A percentile compares a stretch with the other conserved stretches of the same genome.
Evolutionary conservation across 2,329 filamentous ascomycete genomes (phyloP).

Genomic region (Plectosphaerella plurivora): DNA sequence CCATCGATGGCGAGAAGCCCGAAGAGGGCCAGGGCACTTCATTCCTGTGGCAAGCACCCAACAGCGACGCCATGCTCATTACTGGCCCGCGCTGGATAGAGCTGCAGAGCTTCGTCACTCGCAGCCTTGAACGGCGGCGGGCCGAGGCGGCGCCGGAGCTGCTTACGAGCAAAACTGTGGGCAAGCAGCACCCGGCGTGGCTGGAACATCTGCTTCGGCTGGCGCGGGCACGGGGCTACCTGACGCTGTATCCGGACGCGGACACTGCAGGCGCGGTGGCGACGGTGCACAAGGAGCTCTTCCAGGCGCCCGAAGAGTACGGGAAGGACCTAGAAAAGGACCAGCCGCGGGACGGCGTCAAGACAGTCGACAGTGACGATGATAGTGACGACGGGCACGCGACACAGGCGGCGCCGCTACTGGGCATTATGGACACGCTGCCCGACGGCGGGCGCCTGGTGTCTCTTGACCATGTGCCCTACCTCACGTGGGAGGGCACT

Average conservation of each 20-base stretch:
- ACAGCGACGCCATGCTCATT: constrained; percentile 75
- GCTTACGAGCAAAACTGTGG: constrained; percentile 54
- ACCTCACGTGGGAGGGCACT: constrained; percentile 62
- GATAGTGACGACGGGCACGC: constrained; percentile 12
- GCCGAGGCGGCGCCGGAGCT: constrained; percentile 30
- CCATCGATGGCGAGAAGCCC: constrained; percentile 15
- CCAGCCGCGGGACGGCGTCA: constrained; percentile 13
- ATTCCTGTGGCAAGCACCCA: constrained; percentile 83
- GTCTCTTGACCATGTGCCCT: constrained; percentile 43
- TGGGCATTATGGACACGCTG: constrained; percentile 44
- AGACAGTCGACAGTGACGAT: constrained; percentile 7
- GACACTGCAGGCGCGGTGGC: constrained; percentile 51
- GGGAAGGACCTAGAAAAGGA: constrained; percentile 18
- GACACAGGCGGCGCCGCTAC: constrained; percentile 25
- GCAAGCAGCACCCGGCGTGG: constrained; percentile 68
- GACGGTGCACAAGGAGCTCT: constrained; percentile 75
- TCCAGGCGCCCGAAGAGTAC: constrained; percentile 68
- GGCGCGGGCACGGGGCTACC: constrained; percentile 71
- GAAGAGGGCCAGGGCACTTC: constrained; percentile 36
- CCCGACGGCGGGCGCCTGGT: constrained; percentile 38
- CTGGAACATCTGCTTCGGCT: constrained; percentile 74
- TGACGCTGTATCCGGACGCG: constrained; percentile 71
- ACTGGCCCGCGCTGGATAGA: constrained; percentile 85
- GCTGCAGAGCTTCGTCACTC: constrained; percentile 73
- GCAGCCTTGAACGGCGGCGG: constrained; percentile 37